phyloP scores from a whole-genome alignment of 78 protist species.

The Salpingoeca rosetta region DNA sequence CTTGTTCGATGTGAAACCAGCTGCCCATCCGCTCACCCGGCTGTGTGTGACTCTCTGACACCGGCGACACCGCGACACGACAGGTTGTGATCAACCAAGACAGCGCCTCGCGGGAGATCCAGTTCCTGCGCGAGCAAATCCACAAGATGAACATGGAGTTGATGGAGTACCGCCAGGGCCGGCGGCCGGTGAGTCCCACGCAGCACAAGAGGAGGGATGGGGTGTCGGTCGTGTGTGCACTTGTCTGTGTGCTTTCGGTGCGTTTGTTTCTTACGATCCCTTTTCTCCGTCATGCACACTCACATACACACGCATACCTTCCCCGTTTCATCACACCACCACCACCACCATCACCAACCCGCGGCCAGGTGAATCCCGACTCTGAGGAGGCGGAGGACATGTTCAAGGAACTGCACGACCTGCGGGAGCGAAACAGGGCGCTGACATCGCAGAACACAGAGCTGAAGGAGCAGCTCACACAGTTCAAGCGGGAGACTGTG shows the following conservation, averaged over 20 bases:
- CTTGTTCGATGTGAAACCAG: no score
- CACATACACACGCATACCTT: no score
- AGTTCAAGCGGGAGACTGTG: neutral
- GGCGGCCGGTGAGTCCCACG: neutral
- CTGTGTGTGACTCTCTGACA: no score
- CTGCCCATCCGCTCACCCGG: no score
- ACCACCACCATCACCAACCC: no score
- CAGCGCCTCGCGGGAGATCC: neutral
- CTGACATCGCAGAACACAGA: neutral
- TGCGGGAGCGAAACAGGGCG: neutral
- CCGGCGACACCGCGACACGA: no score
- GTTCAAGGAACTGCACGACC: neutral
- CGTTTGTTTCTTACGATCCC: no score
- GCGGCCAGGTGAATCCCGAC: neutral
- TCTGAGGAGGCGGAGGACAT: neutral
- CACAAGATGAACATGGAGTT: neutral
- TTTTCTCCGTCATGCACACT: no score
- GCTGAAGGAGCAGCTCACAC: neutral
- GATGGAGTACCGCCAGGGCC: neutral
- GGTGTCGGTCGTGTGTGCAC: no score
- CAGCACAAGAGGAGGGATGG: no score
- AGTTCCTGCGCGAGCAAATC: neutral
- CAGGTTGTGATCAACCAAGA: conserved; percentile 13
- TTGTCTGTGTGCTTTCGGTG: no score
- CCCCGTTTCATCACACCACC: no score